phyloP scores from a whole-genome alignment of 352 stramenopile genomes.

The Phytopythium mirpurense region DNA sequence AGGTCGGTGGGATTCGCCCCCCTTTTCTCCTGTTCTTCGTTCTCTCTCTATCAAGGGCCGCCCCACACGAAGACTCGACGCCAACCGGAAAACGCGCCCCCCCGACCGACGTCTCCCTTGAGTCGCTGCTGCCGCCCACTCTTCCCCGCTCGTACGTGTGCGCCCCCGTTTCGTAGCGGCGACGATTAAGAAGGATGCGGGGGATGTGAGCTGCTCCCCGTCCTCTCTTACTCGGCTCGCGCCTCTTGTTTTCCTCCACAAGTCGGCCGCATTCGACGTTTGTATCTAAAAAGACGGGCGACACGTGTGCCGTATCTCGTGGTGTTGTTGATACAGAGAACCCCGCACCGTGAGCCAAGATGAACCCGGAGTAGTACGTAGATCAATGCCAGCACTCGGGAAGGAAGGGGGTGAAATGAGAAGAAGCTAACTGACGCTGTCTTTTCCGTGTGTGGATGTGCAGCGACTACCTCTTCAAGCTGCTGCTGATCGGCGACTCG shows the following conservation, averaged over 20 bases:
- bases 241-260: neutral
- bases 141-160: neutral
- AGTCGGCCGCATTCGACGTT: neutral
- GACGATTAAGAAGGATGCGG: too few relatives aligned
- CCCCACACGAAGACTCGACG: slow-evolving; percentile 3
- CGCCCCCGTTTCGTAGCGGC: too few relatives aligned
- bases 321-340: neutral
- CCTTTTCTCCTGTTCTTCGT: neutral
- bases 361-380: slow-evolving; percentile 94
- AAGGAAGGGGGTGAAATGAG: neutral
- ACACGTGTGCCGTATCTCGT: neutral
- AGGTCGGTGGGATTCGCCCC: neutral
- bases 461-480: slow-evolving; percentile 98
- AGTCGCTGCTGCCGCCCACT: too few relatives aligned
- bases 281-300: neutral
- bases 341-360: slow-evolving; percentile 22
- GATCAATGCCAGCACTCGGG: neutral
- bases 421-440: slow-evolving; percentile 7
- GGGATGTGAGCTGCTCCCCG: too few relatives aligned
- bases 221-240: too few relatives aligned
- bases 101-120: too few relatives aligned
- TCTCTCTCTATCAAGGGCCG: neutral
- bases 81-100: neutral
- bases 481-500: slow-evolving; percentile 97
- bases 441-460: neutral